A percentile compares a stretch with the other conserved stretches of the same genome.
These are phyloP conservation scores for Ambrosiella cleistominuta DNA, from an alignment of 2,329 filamentous ascomycete species.

Conservation along the genomic window DNA sequence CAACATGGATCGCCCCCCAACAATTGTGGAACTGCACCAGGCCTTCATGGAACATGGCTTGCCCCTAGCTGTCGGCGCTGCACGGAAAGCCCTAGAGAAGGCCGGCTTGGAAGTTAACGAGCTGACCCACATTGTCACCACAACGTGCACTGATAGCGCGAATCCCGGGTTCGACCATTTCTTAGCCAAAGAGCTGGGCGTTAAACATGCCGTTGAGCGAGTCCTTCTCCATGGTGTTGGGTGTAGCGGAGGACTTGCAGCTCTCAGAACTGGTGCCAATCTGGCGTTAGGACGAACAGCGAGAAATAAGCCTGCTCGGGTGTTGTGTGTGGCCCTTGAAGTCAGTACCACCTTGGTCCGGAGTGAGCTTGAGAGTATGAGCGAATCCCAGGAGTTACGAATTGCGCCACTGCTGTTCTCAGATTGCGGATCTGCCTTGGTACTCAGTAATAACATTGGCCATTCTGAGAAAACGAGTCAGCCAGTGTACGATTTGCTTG, in stretches of 20 bases:
- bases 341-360: constrained; percentile 42
- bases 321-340: constrained; percentile 49
- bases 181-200: constrained; percentile 39
- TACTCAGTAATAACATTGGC: constrained; percentile 47
- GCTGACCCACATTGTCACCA: constrained; percentile 50
- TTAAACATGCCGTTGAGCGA: constrained; percentile 42
- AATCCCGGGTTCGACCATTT: constrained; percentile 53
- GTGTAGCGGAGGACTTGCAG: constrained; percentile 46
- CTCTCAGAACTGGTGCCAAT: constrained; percentile 46
- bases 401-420: constrained; percentile 52
- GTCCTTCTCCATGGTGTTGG: constrained; percentile 49
- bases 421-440: constrained; percentile 48
- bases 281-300: constrained; percentile 45
- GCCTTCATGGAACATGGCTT: constrained; percentile 40
- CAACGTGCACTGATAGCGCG: constrained; percentile 51
- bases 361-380: constrained; percentile 46
- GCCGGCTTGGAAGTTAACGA: constrained; percentile 31
- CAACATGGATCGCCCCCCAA: constrained; percentile 33
- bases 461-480: constrained; percentile 19
- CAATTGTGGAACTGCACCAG: constrained; percentile 36
- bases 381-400: constrained; percentile 39
- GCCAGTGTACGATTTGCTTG: constrained; percentile 41
- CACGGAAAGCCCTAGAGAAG: constrained; percentile 37
- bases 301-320: constrained; percentile 39
- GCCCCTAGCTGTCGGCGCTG: constrained; percentile 36